phyloP scores from a whole-genome alignment of 2,329 filamentous ascomycete species.

The Fusarium tjaetaba region DNA sequence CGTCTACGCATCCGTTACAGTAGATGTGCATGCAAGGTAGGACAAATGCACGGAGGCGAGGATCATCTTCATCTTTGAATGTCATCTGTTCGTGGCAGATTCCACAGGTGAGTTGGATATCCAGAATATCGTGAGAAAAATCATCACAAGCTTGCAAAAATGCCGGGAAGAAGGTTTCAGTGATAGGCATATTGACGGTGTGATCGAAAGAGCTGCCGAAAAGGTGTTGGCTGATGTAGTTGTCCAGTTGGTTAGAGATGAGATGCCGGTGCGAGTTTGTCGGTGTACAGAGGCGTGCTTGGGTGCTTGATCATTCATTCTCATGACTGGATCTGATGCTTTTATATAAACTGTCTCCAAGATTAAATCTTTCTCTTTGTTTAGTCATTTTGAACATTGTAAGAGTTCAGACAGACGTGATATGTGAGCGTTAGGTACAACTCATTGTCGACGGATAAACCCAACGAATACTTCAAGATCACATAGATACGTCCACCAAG shows the following conservation, averaged over 20 bases:
- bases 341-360: background rate
- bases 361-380: rapidly evolving
- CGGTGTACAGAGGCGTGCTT: background rate
- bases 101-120: background rate
- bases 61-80: background rate
- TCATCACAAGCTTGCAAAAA: background rate
- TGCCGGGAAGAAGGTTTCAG: background rate
- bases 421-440: background rate
- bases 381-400: background rate
- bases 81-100: background rate
- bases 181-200: background rate
- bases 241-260: background rate
- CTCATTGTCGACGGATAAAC: background rate
- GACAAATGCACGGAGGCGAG: background rate
- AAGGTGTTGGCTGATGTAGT: background rate
- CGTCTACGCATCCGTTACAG: background rate
- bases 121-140: rapidly evolving
- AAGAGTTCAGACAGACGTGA: background rate
- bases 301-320: background rate
- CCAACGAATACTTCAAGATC: background rate
- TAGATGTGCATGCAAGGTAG: background rate
- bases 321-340: background rate
- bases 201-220: background rate
- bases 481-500: background rate
- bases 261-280: background rate